A percentile compares a stretch with the other conserved stretches of the same genome.
Evolutionary conservation across 371 early-diverging fungal genomes (phyloP).

Genomic region (Chytridiales sp.): DNA sequence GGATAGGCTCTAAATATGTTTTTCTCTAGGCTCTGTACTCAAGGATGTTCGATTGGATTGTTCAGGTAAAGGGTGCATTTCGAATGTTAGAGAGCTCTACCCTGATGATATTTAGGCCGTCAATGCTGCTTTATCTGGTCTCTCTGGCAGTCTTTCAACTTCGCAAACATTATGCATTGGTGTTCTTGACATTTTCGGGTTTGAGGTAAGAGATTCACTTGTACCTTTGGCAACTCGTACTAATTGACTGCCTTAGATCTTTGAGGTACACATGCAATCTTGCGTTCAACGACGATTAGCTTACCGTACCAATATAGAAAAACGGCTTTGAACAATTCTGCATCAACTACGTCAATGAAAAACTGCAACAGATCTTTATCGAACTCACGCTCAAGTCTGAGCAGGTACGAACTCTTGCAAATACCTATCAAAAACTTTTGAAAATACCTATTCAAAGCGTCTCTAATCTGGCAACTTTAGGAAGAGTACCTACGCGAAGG

Average conservation of each 20-base stretch:
- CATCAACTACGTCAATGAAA: conserved; percentile 99
- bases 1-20: conserved; percentile 6
- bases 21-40: conserved; percentile 51
- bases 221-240: conserved; percentile 37
- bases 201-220: conserved; percentile 55
- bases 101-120: conserved; percentile 34
- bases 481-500: conserved; percentile 96
- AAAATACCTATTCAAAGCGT: background rate
- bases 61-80: conserved; percentile 33
- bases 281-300: background rate
- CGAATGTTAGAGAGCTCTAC: background rate
- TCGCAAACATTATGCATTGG: conserved; percentile 74
- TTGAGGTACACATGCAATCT: conserved; percentile 39
- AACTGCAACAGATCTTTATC: conserved; percentile 99
- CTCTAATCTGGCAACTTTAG: conserved; percentile 11
- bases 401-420: conserved; percentile 57
- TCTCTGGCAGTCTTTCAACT: conserved; percentile 32
- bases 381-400: conserved; percentile 96
- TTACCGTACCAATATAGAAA: conserved; percentile 65
- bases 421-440: background rate
- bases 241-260: conserved; percentile 43
- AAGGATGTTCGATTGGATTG: conserved; percentile 59
- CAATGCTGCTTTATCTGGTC: conserved; percentile 47
- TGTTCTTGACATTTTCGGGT: conserved; percentile 96
- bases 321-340: conserved; percentile 99